Evolutionary conservation across 2,329 filamentous ascomycete genomes (phyloP), one percentile per base, ranked within the genome.

Genomic region (Alternaria solani): DNA sequence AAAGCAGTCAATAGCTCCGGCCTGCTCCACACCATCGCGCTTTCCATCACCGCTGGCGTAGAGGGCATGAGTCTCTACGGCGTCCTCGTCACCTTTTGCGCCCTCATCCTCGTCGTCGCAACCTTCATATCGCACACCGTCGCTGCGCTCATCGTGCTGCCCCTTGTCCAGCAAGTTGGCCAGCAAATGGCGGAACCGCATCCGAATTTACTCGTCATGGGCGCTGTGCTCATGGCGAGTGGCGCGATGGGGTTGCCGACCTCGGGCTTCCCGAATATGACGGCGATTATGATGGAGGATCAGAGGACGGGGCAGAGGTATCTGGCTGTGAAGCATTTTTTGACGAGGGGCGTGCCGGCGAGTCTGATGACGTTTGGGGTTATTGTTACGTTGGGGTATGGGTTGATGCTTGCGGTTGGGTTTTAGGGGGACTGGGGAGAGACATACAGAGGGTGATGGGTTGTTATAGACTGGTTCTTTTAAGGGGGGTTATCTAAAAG

Each of bases 201-300:
- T 76, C 94, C 95, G 8, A 98, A 98, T 78, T 81, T 99, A 61
- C 82, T 99, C 60, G 95, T 99, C 64, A 98, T 99, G 94, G 92
- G 89, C 0, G 90, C 91, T 55, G 94, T 96, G 11, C 81, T 99
- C 64, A 99, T 99, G 93, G 97, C 95, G 75, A 94, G 91, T 66
- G 94, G 94, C n/a, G 95, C 93, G 2, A 99, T 99, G 95, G 95
- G 90, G 12, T 80, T 99, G 79, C 95, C 95, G 3, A 99, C 95
- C 0, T 94, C 90, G 76, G 96, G 95, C 8, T 99, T 99, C 82
- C 95, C 95, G 2, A 99, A 99, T 71, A 99, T 99, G 95, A 99
- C 95, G 74, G 95, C 95, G 4, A 98, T 99, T 73, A 98, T 99
- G 95, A 98, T 98, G 85, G 95, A 99, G 81, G 94, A 99, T 72